A percentile compares a stretch with the other conserved stretches of the same genome.
These are phyloP conservation scores for Hypoxylon crocopeplum DNA, from an alignment of 495 filamentous ascomycete genomes.

Conservation along the genomic window DNA sequence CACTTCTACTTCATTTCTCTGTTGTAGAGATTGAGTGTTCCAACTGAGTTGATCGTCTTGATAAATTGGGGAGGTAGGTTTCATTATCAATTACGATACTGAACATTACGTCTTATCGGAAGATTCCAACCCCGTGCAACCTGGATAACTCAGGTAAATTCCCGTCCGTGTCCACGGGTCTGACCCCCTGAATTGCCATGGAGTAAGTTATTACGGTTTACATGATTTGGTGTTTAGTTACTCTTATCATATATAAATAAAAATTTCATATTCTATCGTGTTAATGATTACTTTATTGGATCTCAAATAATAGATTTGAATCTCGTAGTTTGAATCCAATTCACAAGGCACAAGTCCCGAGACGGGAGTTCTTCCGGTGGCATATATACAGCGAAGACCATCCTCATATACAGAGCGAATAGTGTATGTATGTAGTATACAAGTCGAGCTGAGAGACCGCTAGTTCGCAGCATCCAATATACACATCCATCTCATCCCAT, in stretches of 20 bases:
- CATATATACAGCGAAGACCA: too few relatives aligned
- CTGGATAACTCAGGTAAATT: too few relatives aligned
- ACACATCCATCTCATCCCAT: neutral
- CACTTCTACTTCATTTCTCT: conserved; percentile 10
- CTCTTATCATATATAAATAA: neutral
- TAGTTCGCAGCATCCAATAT: conserved; percentile 7
- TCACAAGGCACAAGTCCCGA: too few relatives aligned
- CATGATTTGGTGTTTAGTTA: too few relatives aligned
- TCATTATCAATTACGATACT: conserved; percentile 6
- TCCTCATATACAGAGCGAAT: neutral
- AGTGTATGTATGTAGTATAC: neutral
- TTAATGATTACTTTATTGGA: too few relatives aligned
- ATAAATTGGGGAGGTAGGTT: neutral
- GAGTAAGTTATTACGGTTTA: too few relatives aligned
- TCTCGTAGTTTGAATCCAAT: too few relatives aligned
- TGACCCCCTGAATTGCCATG: neutral
- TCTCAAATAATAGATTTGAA: too few relatives aligned
- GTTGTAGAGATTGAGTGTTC: conserved; percentile 5
- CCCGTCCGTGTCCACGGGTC: neutral
- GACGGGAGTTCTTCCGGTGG: too few relatives aligned
- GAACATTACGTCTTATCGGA: conserved; percentile 22
- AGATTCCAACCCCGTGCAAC: conserved; percentile 8
- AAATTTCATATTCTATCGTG: too few relatives aligned
- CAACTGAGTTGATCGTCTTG: conserved; percentile 1
- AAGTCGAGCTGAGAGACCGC: conserved; percentile 10